These are phyloP conservation scores for Wolfiporia cocos DNA, from an alignment of 1,284 basidiomycete genomes.

Conservation along the genomic window DNA sequence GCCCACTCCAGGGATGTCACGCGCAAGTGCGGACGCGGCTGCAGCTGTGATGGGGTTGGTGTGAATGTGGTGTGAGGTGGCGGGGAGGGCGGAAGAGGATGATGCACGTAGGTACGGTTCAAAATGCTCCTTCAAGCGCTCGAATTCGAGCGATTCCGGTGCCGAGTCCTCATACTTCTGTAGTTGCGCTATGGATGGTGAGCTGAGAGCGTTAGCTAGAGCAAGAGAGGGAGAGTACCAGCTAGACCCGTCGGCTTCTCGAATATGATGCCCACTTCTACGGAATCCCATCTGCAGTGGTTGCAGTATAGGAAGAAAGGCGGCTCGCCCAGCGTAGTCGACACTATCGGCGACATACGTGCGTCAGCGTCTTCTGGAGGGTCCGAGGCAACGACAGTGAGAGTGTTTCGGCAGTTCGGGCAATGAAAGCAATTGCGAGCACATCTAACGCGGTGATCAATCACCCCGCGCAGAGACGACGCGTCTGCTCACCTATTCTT, in stretches of 20 bases:
- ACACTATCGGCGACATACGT: slow-evolving; percentile 38
- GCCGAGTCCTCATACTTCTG: slow-evolving; percentile 85
- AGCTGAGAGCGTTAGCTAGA: slow-evolving; percentile 13
- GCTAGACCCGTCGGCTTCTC: slow-evolving; percentile 96
- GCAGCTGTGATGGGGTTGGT: slow-evolving; percentile 79
- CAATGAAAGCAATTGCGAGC: slow-evolving; percentile 97
- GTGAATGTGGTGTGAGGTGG: slow-evolving; percentile 59
- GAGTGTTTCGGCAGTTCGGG: slow-evolving; percentile 85
- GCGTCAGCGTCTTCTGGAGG: slow-evolving; percentile 61
- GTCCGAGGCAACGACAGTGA: slow-evolving; percentile 85
- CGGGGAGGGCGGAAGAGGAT: slow-evolving; percentile 46
- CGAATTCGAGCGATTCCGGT: slow-evolving; percentile 83
- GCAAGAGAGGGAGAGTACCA: slow-evolving; percentile 40
- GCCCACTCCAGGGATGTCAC: slow-evolving; percentile 72
- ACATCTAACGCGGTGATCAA: slow-evolving; percentile 53
- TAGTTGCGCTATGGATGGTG: slow-evolving; percentile 61
- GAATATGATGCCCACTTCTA: slow-evolving; percentile 84
- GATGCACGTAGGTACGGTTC: slow-evolving; percentile 84
- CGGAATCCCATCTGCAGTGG: slow-evolving; percentile 93
- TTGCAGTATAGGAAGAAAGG: slow-evolving; percentile 92
- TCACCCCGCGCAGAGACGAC: background rate
- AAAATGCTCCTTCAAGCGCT: slow-evolving; percentile 90
- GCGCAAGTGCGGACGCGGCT: slow-evolving; percentile 75
- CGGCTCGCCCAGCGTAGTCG: slow-evolving; percentile 65
- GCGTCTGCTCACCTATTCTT: slow-evolving; percentile 71